phyloP scores from a whole-genome alignment of 2,329 filamentous ascomycete genomes.

The Exophiala dermatitidis region DNA sequence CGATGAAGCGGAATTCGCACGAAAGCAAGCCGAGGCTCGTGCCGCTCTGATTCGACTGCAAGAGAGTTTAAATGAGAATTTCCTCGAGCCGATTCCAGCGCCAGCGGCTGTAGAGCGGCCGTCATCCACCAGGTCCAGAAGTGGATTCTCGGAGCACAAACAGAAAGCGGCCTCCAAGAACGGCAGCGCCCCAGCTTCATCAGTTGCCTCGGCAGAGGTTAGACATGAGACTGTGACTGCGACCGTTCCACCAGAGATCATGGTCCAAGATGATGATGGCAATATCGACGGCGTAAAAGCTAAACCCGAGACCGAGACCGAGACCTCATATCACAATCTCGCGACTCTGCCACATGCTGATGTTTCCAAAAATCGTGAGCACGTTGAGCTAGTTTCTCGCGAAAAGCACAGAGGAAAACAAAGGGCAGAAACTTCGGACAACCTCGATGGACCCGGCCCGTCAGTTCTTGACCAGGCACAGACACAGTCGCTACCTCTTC shows the following conservation, averaged over 20 bases:
- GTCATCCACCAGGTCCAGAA: conserved; percentile 8
- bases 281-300: not conserved
- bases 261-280: conserved; percentile 3
- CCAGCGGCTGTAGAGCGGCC: conserved; percentile 3
- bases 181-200: conserved; percentile 16
- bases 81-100: conserved; percentile 11
- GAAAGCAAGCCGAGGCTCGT: conserved; percentile 25
- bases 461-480: conserved; percentile 11
- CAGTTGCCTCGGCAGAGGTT: conserved; percentile 18
- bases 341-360: conserved; percentile 7
- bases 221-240: conserved; percentile 7
- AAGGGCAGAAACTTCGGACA: not conserved
- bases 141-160: conserved; percentile 3
- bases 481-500: conserved; percentile 10
- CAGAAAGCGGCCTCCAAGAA: conserved; percentile 11
- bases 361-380: not conserved
- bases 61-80: conserved; percentile 24
- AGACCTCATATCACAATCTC: conserved; percentile 12
- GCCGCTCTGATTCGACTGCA: conserved; percentile 25
- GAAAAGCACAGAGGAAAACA: conserved; percentile 7
- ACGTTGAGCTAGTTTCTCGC: not conserved
- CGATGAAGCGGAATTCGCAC: conserved; percentile 23
- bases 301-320: not conserved
- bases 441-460: conserved; percentile 17
- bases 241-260: conserved; percentile 1